Base-by-base conservation (phyloP, 371 early-diverging fungal species). In the Mucor circinelloides region DNA sequence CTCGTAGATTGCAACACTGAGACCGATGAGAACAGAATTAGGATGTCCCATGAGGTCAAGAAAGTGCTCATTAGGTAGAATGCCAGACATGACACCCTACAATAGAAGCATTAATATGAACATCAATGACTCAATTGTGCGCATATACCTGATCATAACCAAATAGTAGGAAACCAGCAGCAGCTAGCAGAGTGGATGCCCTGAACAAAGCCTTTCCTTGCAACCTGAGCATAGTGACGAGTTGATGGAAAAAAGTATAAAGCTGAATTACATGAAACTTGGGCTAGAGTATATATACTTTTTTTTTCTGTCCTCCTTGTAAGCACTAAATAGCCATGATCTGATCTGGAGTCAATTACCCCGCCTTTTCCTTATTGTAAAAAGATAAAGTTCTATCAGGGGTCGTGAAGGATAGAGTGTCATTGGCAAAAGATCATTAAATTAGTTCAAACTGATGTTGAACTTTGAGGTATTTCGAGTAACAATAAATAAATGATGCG, bases 71-170 rank as follows among this genome's bases (percentile, higher is more conserved):
- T 73, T 79, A 25, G 79, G 71, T 42, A 79, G 70, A 25, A 80
- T 75, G 74, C 81, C 80, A 48, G 83, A 83, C 80, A 79, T 80
- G 36, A 80, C 83, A 74, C 79, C 79, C 76, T 75, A 50, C 10
- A 52, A 6, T 52, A 19, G 1, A 27, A 19, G 19, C 7, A 48
- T 32, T 48, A n/a, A n/a, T 13, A 23, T 21, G 30, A 46, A 32
- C 28, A 19, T 6, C 28, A 5, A 32, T n/a, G 40, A 6, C 13
- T 4, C 64, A 42, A 0, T 0, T 25, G 48, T 40, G 7, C 38
- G 17, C 38, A 36, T 42, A 17, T 73, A 72, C 78, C 63, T 79
- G 79, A 66, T 79, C 79, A 67, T 76, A 79, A 44, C 79, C 79
- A 60, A 76, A 79, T 8, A 79, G 64, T 46, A 79, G 59, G 52